Base-by-base conservation (phyloP, 805 yeast genomes). In the Candida maris region DNA sequence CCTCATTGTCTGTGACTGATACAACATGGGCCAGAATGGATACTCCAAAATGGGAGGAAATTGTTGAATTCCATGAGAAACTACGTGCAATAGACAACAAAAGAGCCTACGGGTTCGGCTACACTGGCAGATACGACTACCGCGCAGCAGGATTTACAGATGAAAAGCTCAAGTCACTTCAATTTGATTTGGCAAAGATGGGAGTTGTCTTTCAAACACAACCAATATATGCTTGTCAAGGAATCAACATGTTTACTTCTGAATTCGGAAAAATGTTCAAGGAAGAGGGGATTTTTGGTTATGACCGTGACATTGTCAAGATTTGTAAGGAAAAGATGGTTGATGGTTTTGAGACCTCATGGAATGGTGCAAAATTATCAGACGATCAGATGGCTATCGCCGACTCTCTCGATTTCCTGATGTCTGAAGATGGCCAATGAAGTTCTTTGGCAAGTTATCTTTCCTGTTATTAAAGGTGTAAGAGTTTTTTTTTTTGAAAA, bases 111-210 rank as follows among this genome's bases (percentile, higher is more conserved):
- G 85, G 77, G 6, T 78, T 78, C 51, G 79, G 79, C 49, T 60
- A 78, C 37, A 68, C 76, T 16, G 84, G 84, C 12, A 68, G 74
- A 13, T 78, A 78, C 57, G 77, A 79, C 56, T 78, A 81, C 81
- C 50, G 62, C 17, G 71, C 70, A 0, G 75, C 75, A 39, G 83
- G 82, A 1, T 78, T 73, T 55, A 51, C 62, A 13, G 71, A 70
- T 12, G 48, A 60, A 14, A 70, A 70, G 39, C 57, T 79, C 34
- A 60, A 67, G 39, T 62, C 63, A 25, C 73, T 77, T 44, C 74
- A 75, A 14, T 68, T 68, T 62, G 80, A 77, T 42, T 58, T 78
- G 21, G 82, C 76, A 19, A 67, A 73, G 51, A 57, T 67, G 35
- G 84, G 83, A 6, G 76, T 74, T 47, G 73, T 75, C 4, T 50